Evolutionary conservation across 2,329 filamentous ascomycete species (phyloP).

Genomic region (Alternaria novae-zelandiae): DNA sequence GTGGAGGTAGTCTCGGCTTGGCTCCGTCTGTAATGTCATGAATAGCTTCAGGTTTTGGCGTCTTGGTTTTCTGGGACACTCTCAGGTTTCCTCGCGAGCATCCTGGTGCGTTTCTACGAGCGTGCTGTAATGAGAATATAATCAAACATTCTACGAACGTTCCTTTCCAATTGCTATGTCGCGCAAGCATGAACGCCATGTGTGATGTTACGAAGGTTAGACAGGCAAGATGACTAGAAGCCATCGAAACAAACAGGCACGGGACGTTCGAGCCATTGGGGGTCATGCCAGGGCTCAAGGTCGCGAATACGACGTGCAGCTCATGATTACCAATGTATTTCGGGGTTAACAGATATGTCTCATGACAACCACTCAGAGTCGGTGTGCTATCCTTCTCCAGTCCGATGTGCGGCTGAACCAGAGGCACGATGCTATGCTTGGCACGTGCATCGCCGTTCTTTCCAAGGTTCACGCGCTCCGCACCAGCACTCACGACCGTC

Average conservation of each 20-base stretch:
- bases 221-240: not conserved
- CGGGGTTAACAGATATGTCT: not conserved
- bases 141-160: constrained; percentile 13
- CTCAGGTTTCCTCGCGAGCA: not conserved
- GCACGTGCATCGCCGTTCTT: constrained; percentile 13
- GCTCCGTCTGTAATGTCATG: constrained; percentile 12
- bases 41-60: constrained; percentile 16
- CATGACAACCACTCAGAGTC: not conserved
- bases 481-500: constrained; percentile 19
- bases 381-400: not conserved
- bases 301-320: not conserved
- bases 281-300: not conserved
- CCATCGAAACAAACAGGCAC: not conserved
- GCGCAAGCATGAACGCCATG: not conserved
- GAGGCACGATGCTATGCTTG: constrained; percentile 10
- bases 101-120: constrained; percentile 8
- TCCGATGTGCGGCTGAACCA: not conserved
- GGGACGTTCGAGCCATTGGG: not conserved
- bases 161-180: not conserved
- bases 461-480: constrained; percentile 19
- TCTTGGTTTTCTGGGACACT: constrained; percentile 13
- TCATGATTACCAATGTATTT: not conserved
- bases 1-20: constrained; percentile 1
- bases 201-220: not conserved
- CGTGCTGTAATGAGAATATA: constrained; percentile 15